Conservation (phyloP, 129 eudicot genomes). For the Tagetes patula region DNA sequence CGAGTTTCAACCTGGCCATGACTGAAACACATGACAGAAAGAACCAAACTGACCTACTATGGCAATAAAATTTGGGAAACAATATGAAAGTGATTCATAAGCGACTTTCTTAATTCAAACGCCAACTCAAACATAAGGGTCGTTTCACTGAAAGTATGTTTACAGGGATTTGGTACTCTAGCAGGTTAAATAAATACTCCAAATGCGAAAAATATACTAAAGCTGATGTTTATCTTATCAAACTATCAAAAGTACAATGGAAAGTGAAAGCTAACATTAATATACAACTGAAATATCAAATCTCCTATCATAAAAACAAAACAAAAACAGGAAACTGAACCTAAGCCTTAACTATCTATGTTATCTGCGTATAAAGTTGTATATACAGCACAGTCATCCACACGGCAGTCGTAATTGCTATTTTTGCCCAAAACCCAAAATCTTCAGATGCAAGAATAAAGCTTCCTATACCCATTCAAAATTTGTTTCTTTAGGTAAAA, state of each 20-base stretch:
- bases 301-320: not conserved
- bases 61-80: too few species aligned
- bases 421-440: not conserved
- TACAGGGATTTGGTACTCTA: not conserved
- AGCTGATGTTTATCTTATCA: not conserved
- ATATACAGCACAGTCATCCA: conserved; percentile 8
- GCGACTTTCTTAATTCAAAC: too few species aligned
- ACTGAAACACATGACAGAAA: too few species aligned
- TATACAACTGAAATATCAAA: not conserved
- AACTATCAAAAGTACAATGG: not conserved
- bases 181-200: too few species aligned
- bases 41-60: too few species aligned
- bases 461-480: conserved; percentile 49
- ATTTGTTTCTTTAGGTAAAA: conserved; percentile 87
- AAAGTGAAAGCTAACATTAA: not conserved
- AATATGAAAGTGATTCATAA: too few species aligned
- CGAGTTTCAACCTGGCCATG: too few species aligned
- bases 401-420: not conserved
- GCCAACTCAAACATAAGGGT: not conserved
- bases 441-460: conserved; percentile 12
- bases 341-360: not conserved
- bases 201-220: not conserved
- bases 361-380: not conserved
- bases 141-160: not conserved
- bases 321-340: not conserved